A percentile compares a stretch with the other conserved stretches of the same genome.
These are phyloP conservation scores for Aspergillus fischeri DNA, from an alignment of 2,329 filamentous ascomycete genomes.

Conservation along the genomic window DNA sequence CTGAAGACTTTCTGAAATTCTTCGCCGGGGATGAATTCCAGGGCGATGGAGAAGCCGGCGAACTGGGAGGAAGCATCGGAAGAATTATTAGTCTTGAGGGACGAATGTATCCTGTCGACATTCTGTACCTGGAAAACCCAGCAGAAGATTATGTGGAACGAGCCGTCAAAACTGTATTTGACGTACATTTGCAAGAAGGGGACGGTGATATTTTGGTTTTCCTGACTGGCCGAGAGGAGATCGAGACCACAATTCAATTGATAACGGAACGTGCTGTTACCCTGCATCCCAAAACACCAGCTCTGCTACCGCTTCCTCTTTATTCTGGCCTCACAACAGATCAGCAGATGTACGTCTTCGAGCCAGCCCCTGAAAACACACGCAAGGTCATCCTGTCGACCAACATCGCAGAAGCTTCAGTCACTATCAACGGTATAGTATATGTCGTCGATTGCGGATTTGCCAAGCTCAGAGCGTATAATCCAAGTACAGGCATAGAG, in stretches of 20 bases:
- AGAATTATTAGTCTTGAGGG: slow-evolving; percentile 82
- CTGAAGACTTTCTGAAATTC: slow-evolving; percentile 77
- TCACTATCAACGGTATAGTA: slow-evolving; percentile 88
- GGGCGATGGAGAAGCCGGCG: slow-evolving; percentile 29
- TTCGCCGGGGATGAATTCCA: slow-evolving; percentile 54
- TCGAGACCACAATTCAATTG: slow-evolving; percentile 74
- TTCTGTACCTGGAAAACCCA: slow-evolving; percentile 72
- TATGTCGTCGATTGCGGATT: slow-evolving; percentile 90
- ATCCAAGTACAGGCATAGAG: slow-evolving; percentile 81
- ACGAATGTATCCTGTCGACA: slow-evolving; percentile 81
- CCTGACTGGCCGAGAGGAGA: slow-evolving; percentile 88
- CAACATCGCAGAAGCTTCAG: slow-evolving; percentile 93
- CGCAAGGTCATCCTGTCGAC: slow-evolving; percentile 91
- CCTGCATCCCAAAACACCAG: slow-evolving; percentile 56
- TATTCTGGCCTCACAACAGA: slow-evolving; percentile 87
- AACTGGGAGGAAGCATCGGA: slow-evolving; percentile 45
- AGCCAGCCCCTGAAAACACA: slow-evolving; percentile 72
- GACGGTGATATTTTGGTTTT: slow-evolving; percentile 89
- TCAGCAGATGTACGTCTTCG: slow-evolving; percentile 93
- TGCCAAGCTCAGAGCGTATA: slow-evolving; percentile 83
- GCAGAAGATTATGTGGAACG: slow-evolving; percentile 83
- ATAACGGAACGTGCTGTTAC: slow-evolving; percentile 68
- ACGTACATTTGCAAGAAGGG: slow-evolving; percentile 76
- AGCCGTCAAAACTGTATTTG: slow-evolving; percentile 76
- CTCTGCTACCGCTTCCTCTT: slow-evolving; percentile 69